Evolutionary conservation across 495 filamentous ascomycete species (phyloP).

Genomic region (Amniculicola lignicola): DNA sequence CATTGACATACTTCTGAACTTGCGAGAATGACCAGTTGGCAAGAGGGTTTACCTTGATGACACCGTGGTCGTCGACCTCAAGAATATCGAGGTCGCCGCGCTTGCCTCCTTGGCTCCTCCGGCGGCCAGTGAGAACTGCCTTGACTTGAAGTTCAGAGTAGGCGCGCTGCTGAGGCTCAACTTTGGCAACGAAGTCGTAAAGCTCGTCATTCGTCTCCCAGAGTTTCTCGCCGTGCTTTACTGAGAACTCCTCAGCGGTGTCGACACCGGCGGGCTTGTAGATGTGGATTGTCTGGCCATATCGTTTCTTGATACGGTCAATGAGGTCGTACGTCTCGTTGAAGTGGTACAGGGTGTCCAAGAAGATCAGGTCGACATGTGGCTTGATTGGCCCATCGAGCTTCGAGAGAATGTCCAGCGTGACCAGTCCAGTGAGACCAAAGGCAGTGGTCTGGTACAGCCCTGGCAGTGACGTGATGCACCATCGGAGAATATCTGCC

Average conservation of each 20-base stretch:
- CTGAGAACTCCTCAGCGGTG: slow-evolving; percentile 71
- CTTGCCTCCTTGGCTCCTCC: slow-evolving; percentile 89
- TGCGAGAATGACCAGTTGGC: slow-evolving; percentile 93
- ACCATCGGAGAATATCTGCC: slow-evolving; percentile 85
- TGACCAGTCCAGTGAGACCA: slow-evolving; percentile 88
- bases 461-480: slow-evolving; percentile 80
- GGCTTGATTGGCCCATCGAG: slow-evolving; percentile 54
- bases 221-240: slow-evolving; percentile 73
- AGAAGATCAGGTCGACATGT: slow-evolving; percentile 85
- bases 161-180: slow-evolving; percentile 90
- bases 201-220: slow-evolving; percentile 84
- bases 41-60: slow-evolving; percentile 98
- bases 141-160: slow-evolving; percentile 85
- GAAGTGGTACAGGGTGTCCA: slow-evolving; percentile 96
- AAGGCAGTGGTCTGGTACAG: slow-evolving; percentile 98
- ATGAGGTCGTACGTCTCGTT: slow-evolving; percentile 81
- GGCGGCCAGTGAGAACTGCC: slow-evolving; percentile 90
- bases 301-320: slow-evolving; percentile 69
- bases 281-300: slow-evolving; percentile 75
- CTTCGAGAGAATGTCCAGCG: slow-evolving; percentile 91
- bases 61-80: slow-evolving; percentile 85
- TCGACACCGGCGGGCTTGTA: slow-evolving; percentile 77
- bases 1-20: slow-evolving; percentile 80
- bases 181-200: slow-evolving; percentile 97
- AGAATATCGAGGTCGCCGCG: slow-evolving; percentile 83